Percentiles rank a stretch among this genome's conserved stretches.
Conservation (phyloP, 2,329 filamentous ascomycete genomes). For the Neonectria sp. region DNA sequence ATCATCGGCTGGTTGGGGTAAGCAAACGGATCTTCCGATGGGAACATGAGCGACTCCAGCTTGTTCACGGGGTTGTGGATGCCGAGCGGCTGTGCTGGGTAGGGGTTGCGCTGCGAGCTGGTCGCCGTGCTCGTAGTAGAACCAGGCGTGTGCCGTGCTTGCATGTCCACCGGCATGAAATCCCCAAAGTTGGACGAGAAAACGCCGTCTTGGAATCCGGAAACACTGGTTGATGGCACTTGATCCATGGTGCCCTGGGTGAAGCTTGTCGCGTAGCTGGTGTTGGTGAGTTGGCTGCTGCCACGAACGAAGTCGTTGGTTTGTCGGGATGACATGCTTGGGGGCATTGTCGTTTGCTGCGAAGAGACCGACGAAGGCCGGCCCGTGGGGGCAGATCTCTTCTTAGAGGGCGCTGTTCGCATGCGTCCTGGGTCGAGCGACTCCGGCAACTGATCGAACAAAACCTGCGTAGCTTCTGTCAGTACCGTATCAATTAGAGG, state of each 20-base stretch:
- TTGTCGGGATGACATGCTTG: slow-evolving; percentile 52
- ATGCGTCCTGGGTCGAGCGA: slow-evolving; percentile 70
- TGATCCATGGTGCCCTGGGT: slow-evolving; percentile 54
- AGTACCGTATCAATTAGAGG: slow-evolving; percentile 37
- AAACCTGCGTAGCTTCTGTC: slow-evolving; percentile 64
- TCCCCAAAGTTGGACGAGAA: slow-evolving; percentile 61
- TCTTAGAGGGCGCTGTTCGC: slow-evolving; percentile 63
- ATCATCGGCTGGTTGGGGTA: slow-evolving; percentile 85
- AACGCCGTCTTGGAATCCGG: slow-evolving; percentile 53
- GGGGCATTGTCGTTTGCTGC: slow-evolving; percentile 49
- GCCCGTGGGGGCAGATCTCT: slow-evolving; percentile 66
- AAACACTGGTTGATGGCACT: slow-evolving; percentile 49
- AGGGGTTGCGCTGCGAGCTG: slow-evolving; percentile 56
- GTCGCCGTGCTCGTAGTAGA: slow-evolving; percentile 58
- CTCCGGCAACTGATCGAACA: slow-evolving; percentile 89
- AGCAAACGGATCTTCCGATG: slow-evolving; percentile 82
- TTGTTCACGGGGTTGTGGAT: slow-evolving; percentile 71
- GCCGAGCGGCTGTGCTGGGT: slow-evolving; percentile 51
- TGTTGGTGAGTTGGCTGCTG: slow-evolving; percentile 47
- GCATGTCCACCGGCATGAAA: slow-evolving; percentile 62
- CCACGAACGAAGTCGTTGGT: slow-evolving; percentile 52
- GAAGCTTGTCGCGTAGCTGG: slow-evolving; percentile 46
- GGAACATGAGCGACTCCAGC: slow-evolving; percentile 85
- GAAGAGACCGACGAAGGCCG: slow-evolving; percentile 51
- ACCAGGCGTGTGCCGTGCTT: slow-evolving; percentile 60